Conservation (phyloP, 208 protist species). For the Acanthamoeba castellanii region DNA sequence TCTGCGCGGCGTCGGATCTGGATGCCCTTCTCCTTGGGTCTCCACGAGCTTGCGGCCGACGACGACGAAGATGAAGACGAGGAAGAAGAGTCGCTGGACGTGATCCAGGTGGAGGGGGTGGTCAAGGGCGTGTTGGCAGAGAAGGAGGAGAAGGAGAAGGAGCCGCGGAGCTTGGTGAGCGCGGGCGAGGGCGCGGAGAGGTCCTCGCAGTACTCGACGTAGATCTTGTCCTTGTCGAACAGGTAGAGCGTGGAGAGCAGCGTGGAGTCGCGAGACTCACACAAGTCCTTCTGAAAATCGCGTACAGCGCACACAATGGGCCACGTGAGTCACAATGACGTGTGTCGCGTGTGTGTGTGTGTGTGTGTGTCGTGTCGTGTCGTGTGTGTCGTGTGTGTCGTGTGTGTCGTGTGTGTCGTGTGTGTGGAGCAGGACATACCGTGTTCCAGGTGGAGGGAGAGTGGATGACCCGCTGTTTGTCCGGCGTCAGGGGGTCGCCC, state of each 20-base stretch:
- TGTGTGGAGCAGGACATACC: neutral
- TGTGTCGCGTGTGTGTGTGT: no score
- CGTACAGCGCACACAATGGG: neutral
- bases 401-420: no score
- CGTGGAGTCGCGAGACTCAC: neutral
- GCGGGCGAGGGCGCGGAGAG: neutral
- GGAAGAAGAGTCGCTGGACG: no score
- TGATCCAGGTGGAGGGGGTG: neutral
- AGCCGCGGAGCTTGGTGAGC: neutral
- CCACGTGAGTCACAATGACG: no score
- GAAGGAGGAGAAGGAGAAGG: neutral
- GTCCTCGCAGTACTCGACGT: conserved; percentile 6
- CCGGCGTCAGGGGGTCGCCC: neutral
- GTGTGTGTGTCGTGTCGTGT: no score
- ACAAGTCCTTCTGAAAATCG: neutral
- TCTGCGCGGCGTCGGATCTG: neutral
- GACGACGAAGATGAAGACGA: neutral
- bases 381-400: no score
- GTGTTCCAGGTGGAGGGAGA: neutral
- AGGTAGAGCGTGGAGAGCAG: neutral
- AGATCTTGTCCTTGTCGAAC: neutral
- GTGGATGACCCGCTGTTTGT: conserved; percentile 12
- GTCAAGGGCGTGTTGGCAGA: neutral
- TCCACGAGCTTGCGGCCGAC: neutral
- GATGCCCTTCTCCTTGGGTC: conserved; percentile 46